phyloP scores from a whole-genome alignment of 495 filamentous ascomycete species.

The Achaetomiella virescens region DNA sequence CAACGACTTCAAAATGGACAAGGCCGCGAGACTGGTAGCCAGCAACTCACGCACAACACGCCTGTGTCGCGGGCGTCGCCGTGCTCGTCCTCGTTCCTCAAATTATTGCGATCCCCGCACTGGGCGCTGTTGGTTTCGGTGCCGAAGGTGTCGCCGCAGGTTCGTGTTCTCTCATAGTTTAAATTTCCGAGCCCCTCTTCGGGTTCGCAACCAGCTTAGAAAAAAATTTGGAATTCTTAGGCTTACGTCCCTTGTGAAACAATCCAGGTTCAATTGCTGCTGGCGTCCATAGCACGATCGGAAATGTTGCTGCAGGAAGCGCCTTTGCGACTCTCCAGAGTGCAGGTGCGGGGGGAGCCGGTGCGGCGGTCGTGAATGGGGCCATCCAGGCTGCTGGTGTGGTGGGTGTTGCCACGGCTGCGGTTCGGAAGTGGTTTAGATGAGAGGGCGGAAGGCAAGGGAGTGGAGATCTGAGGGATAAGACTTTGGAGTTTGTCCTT shows the following conservation, averaged over 20 bases:
- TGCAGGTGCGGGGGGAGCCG: constrained; percentile 11
- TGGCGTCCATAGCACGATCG: constrained; percentile 7
- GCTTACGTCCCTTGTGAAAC: not conserved
- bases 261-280: constrained; percentile 17
- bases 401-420: not conserved
- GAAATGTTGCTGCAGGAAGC: constrained; percentile 15
- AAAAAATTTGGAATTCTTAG: not conserved
- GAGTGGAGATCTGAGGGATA: not conserved
- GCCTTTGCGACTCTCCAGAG: constrained; percentile 17
- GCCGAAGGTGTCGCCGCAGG: no score
- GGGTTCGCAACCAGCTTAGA: no score
- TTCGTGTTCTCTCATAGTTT: no score
- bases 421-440: not conserved
- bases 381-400: not conserved
- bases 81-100: no score
- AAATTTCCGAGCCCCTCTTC: no score
- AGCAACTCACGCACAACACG: no score
- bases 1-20: no score
- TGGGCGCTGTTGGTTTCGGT: no score
- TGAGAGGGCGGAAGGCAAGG: not conserved
- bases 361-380: not conserved
- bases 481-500: not conserved
- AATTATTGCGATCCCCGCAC: no score
- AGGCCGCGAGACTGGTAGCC: no score
- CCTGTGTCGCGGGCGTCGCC: no score